Evolutionary conservation across 208 protist species (phyloP).

Genomic region (Endotrypanum monterogeii): DNA sequence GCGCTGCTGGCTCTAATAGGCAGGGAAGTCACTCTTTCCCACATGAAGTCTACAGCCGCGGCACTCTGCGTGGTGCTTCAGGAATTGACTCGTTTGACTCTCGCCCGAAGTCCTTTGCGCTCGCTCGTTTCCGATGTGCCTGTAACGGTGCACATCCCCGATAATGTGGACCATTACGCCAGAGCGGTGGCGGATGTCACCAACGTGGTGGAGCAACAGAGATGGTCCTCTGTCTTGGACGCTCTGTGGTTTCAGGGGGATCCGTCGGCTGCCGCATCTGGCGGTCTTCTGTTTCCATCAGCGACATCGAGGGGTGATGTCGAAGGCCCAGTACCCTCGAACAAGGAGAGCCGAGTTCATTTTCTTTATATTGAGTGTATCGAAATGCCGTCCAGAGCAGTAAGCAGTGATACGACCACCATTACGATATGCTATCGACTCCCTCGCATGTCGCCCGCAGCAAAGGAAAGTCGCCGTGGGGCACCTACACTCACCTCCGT

Average conservation of each 20-base stretch:
- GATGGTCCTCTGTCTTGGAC: conserved; percentile 67
- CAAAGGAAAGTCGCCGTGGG: conserved; percentile 21
- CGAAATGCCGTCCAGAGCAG: conserved; percentile 23
- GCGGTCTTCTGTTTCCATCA: conserved; percentile 45
- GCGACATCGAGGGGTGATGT: conserved; percentile 12
- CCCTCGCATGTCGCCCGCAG: conserved; percentile 28
- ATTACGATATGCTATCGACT: conserved; percentile 28
- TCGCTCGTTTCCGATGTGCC: conserved; percentile 28
- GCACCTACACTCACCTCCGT: conserved; percentile 22
- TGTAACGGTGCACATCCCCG: conserved; percentile 33
- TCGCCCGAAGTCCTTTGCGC: conserved; percentile 7
- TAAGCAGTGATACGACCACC: neutral
- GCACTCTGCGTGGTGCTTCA: conserved; percentile 36
- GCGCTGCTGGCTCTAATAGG: conserved; percentile 20
- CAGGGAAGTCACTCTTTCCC: conserved; percentile 1
- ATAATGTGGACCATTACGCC: conserved; percentile 28
- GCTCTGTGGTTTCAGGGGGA: conserved; percentile 80
- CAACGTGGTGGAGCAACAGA: conserved; percentile 40
- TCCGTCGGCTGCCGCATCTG: conserved; percentile 41
- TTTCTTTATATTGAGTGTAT: conserved; percentile 50
- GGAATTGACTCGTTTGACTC: conserved; percentile 29
- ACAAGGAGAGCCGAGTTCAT: conserved; percentile 19
- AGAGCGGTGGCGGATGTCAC: conserved; percentile 31
- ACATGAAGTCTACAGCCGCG: conserved; percentile 17
- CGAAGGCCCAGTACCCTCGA: neutral